Evolutionary conservation across 192 early-diverging fungal genomes (phyloP).

Genomic region (Endogone sp.): DNA sequence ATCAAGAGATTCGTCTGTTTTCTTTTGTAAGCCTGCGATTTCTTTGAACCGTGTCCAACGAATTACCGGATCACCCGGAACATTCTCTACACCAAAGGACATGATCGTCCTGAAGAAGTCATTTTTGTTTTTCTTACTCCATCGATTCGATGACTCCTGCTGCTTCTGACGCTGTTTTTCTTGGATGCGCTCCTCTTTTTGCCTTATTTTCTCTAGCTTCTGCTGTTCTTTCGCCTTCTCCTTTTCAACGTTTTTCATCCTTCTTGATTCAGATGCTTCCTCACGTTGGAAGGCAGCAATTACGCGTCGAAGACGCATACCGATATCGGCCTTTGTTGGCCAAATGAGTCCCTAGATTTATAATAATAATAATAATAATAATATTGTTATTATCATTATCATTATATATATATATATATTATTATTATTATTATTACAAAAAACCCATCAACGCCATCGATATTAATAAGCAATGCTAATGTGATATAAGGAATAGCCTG

Average conservation of each 20-base stretch:
- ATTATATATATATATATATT: too few species aligned
- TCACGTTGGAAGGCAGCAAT: conserved; percentile 52
- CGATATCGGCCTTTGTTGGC: conserved; percentile 61
- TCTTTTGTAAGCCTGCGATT: conserved; percentile 56
- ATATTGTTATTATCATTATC: too few species aligned
- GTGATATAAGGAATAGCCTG: too few species aligned
- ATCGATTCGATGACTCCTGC: conserved; percentile 37
- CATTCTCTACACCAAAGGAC: conserved; percentile 50
- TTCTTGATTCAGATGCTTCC: conserved; percentile 34
- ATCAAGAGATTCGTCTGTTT: conserved; percentile 66
- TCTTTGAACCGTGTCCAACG: conserved; percentile 70
- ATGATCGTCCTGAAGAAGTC: conserved; percentile 53
- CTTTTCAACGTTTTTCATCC: conserved; percentile 36
- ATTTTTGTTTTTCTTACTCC: conserved; percentile 48
- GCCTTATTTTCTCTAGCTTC: conserved; percentile 33
- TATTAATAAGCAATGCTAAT: too few species aligned
- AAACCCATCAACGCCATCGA: too few species aligned
- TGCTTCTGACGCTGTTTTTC: conserved; percentile 36
- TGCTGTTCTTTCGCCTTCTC: conserved; percentile 32
- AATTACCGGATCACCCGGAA: conserved; percentile 26
- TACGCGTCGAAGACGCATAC: conserved; percentile 52
- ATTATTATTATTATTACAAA: too few species aligned
- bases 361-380: too few species aligned
- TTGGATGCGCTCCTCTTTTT: conserved; percentile 36
- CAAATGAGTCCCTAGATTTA: conserved; percentile 48